phyloP scores from a whole-genome alignment of 306 rosid species.

The Acmispon strigosus region DNA sequence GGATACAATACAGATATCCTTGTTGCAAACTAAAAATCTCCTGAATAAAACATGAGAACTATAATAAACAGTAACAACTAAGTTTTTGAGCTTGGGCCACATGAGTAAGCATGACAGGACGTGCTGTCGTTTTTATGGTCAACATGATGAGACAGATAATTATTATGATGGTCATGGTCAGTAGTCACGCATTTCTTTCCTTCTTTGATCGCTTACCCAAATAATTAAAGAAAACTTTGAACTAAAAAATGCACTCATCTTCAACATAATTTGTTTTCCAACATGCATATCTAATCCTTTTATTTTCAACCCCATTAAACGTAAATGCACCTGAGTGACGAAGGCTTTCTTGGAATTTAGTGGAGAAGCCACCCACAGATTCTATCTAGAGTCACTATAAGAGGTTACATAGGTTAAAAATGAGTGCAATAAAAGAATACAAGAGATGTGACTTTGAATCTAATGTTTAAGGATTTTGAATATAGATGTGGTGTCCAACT shows the following conservation, averaged over 20 bases:
- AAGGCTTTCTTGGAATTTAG: neutral
- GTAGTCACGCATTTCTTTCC: neutral
- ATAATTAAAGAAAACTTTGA: neutral
- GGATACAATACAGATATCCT: neutral
- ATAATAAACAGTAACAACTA: neutral
- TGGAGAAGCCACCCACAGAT: neutral
- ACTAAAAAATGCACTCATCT: no score
- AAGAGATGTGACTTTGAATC: no score
- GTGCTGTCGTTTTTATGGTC: neutral
- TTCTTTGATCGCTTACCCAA: neutral
- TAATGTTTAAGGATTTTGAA: no score
- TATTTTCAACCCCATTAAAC: neutral
- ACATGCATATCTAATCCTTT: neutral
- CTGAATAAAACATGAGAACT: slow-evolving; percentile 11
- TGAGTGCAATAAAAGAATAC: no score
- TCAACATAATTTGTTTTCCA: neutral
- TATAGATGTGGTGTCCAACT: no score
- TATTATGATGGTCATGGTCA: neutral
- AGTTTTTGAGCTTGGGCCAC: slow-evolving; percentile 12
- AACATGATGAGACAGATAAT: slow-evolving; percentile 16
- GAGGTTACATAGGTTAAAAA: no score
- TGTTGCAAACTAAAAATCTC: slow-evolving; percentile 22
- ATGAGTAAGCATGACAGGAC: neutral
- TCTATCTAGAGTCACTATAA: no score
- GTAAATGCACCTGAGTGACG: neutral